A percentile compares a stretch with the other conserved stretches of the same genome.
phyloP scores from a whole-genome alignment of 2,329 filamentous ascomycete species.

The Leptoxyphium fumago region DNA sequence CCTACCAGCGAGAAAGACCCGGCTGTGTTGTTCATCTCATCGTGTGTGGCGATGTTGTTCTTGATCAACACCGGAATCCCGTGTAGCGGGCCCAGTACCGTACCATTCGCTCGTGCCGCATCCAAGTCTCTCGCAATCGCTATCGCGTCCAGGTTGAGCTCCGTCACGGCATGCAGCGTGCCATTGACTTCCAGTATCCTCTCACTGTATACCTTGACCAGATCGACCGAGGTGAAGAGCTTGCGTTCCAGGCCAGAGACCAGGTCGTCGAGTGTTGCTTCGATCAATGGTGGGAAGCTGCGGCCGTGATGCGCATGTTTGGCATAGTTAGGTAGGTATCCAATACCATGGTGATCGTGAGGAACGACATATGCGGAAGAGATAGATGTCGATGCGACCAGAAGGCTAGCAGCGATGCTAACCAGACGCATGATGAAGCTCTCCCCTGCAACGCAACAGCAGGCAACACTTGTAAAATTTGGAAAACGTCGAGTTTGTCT shows the following conservation, averaged over 20 bases:
- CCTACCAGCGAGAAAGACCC: conserved; percentile 50
- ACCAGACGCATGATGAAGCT: too few species aligned
- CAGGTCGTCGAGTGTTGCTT: conserved; percentile 39
- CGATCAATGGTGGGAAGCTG: conserved; percentile 28
- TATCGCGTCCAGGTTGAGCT: conserved; percentile 41
- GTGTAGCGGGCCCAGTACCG: conserved; percentile 39
- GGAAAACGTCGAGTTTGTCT: too few species aligned
- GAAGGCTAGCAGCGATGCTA: too few species aligned
- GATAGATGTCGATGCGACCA: too few species aligned
- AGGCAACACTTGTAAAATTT: too few species aligned
- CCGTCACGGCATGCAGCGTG: conserved; percentile 37
- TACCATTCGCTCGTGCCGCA: conserved; percentile 32
- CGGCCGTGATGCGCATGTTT: too few species aligned
- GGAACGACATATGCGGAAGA: too few species aligned
- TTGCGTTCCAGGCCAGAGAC: conserved; percentile 32
- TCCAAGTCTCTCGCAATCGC: conserved; percentile 35
- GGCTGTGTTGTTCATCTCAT: conserved; percentile 49
- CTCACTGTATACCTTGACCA: conserved; percentile 40
- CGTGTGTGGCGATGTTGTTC: conserved; percentile 49
- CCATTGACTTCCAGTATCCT: conserved; percentile 39
- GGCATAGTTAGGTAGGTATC: too few species aligned
- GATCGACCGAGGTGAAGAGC: conserved; percentile 42
- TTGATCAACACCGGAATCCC: conserved; percentile 53
- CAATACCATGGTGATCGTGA: too few species aligned
- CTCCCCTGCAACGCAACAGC: too few species aligned